These are phyloP conservation scores for Stachybotrys elegans DNA, from an alignment of 2,329 filamentous ascomycete species.

Conservation along the genomic window DNA sequence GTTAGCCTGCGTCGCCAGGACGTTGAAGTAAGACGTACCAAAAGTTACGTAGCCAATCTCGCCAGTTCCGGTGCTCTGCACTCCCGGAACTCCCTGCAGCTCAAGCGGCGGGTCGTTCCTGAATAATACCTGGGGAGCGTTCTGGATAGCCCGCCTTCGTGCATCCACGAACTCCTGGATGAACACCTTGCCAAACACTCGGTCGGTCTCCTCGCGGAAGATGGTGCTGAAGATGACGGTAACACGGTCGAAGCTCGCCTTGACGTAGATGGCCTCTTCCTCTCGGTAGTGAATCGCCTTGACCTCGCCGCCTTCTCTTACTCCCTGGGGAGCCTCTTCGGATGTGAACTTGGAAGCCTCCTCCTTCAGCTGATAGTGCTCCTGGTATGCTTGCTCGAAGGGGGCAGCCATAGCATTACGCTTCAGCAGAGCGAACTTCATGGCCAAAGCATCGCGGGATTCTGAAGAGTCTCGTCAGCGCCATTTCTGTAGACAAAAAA, in stretches of 20 bases:
- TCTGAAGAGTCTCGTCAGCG: constrained; percentile 43
- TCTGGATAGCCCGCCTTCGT: constrained; percentile 89
- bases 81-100: constrained; percentile 79
- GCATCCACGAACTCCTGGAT: constrained; percentile 98
- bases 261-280: constrained; percentile 98
- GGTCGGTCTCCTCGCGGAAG: constrained; percentile 95
- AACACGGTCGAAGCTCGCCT: constrained; percentile 93
- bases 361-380: constrained; percentile 80
- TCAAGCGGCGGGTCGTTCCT: constrained; percentile 91
- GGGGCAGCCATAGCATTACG: constrained; percentile 98
- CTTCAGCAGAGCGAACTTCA: constrained; percentile 85
- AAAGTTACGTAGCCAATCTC: constrained; percentile 98
- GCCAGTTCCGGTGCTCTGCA: constrained; percentile 68
- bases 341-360: constrained; percentile 89
- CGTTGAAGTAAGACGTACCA: constrained; percentile 54
- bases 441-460: constrained; percentile 78
- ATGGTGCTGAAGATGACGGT: constrained; percentile 99
- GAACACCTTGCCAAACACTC: constrained; percentile 97
- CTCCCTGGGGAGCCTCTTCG: constrained; percentile 87
- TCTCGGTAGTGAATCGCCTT: constrained; percentile 98
- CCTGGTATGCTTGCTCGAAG: constrained; percentile 94
- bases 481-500: not conserved
- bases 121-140: constrained; percentile 96
- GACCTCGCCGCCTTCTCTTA: constrained; percentile 83
- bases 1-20: too few relatives aligned